phyloP scores from a whole-genome alignment of 2,329 filamentous ascomycete species.

The Arachnomyces sp. region DNA sequence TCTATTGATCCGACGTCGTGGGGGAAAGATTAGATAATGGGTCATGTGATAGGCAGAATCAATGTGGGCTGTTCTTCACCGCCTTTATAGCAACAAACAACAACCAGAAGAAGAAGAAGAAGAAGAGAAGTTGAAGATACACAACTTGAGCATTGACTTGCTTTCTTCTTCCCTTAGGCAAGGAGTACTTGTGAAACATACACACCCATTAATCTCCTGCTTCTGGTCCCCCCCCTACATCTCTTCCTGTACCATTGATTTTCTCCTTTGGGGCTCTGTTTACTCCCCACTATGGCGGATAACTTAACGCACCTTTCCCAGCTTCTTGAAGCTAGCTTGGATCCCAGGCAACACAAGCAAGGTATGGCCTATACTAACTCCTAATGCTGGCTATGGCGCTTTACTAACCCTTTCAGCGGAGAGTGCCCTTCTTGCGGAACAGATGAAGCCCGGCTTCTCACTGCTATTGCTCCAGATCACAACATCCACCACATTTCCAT shows the following conservation, averaged over 20 bases:
- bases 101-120: too few species aligned
- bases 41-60: constrained; percentile 21
- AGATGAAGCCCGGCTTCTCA: constrained; percentile 79
- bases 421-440: constrained; percentile 65
- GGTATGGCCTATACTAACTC: constrained; percentile 47
- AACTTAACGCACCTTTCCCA: constrained; percentile 61
- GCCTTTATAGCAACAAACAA: constrained; percentile 8
- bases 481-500: constrained; percentile 60
- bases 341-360: constrained; percentile 80
- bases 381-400: constrained; percentile 1
- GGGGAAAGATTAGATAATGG: too few species aligned
- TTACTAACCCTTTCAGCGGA: constrained; percentile 54
- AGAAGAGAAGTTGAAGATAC: too few species aligned
- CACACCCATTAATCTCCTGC: background rate
- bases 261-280: constrained; percentile 12
- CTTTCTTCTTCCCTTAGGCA: constrained; percentile 44
- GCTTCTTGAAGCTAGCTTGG: constrained; percentile 83
- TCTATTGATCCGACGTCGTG: too few species aligned
- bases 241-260: constrained; percentile 1
- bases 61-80: constrained; percentile 8
- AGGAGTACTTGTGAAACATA: constrained; percentile 46
- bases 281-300: constrained; percentile 47
- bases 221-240: background rate
- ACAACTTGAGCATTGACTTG: too few species aligned
- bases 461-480: constrained; percentile 84